A percentile compares a stretch with the other conserved stretches of the same genome.
Evolutionary conservation across 2,329 filamentous ascomycete species (phyloP).

Genomic region (Ascochyta koolunga): DNA sequence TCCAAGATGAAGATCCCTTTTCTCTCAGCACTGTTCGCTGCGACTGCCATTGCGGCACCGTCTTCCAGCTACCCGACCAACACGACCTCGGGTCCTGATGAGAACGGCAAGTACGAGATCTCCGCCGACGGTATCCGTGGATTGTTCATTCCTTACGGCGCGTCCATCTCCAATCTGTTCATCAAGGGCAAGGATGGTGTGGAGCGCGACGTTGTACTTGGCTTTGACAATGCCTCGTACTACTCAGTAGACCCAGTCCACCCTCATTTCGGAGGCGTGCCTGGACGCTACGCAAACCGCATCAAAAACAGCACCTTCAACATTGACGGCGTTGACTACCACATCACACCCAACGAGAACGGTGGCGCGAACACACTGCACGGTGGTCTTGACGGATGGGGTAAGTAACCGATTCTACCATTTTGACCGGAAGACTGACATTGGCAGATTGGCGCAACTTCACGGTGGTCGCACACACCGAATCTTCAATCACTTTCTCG

Average conservation of each 20-base stretch:
- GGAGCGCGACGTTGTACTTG: conserved; percentile 72
- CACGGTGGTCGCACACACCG: conserved; percentile 71
- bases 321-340: conserved; percentile 67
- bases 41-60: conserved; percentile 37
- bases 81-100: conserved; percentile 38
- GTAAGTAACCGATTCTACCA: not conserved
- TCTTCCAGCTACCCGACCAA: conserved; percentile 33
- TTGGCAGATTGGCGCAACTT: conserved; percentile 69
- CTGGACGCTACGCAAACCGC: conserved; percentile 79
- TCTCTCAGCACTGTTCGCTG: conserved; percentile 31
- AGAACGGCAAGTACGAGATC: conserved; percentile 72
- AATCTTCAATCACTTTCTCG: conserved; percentile 74
- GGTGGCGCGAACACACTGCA: conserved; percentile 67
- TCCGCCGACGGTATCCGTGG: conserved; percentile 69
- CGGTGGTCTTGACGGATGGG: conserved; percentile 74
- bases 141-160: conserved; percentile 76
- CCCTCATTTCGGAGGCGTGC: conserved; percentile 74
- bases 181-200: conserved; percentile 72
- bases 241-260: conserved; percentile 70
- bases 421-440: not conserved
- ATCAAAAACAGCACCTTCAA: conserved; percentile 78
- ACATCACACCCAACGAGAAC: conserved; percentile 66
- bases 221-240: conserved; percentile 77
- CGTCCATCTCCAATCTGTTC: conserved; percentile 73
- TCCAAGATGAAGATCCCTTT: conserved; percentile 33